Percentiles rank a stretch among this genome's conserved stretches.
These are phyloP conservation scores for Geotrichum candidum DNA, from an alignment of 1,139 yeast genomes.

Conservation along the genomic window DNA sequence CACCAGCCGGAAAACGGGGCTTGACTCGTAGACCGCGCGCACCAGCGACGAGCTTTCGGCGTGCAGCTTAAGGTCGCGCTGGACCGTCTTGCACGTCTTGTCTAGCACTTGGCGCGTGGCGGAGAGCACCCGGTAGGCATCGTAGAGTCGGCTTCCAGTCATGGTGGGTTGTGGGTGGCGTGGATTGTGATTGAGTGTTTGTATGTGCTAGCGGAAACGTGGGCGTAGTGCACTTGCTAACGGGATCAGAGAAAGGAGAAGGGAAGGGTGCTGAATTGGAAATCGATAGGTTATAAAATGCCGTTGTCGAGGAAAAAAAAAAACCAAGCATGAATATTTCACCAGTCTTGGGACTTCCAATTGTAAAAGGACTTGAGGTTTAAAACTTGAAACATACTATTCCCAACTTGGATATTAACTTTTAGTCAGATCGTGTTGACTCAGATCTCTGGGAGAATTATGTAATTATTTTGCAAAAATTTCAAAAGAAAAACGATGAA, in stretches of 20 bases:
- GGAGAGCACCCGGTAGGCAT: conserved; percentile 21
- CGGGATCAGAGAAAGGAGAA: background rate
- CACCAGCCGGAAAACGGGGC: background rate
- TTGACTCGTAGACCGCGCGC: conserved; percentile 8
- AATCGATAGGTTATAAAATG: background rate
- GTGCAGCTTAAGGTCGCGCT: conserved; percentile 3
- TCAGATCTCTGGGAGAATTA: conserved; percentile 2
- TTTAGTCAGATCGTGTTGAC: background rate
- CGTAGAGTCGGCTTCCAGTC: conserved; percentile 21
- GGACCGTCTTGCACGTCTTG: background rate
- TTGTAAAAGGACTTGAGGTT: background rate
- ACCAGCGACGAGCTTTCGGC: conserved; percentile 9
- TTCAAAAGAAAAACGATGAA: background rate
- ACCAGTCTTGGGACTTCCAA: background rate
- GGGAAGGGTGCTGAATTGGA: background rate
- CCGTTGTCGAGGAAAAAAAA: background rate
- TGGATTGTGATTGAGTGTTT: background rate
- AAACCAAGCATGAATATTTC: background rate
- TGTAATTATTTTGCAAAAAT: background rate
- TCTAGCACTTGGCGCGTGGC: conserved; percentile 18
- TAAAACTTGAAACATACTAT: background rate
- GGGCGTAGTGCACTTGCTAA: background rate
- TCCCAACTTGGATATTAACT: background rate
- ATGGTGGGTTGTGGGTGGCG: background rate
- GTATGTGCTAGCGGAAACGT: background rate